Evolutionary conservation across 2,329 filamentous ascomycete genomes (phyloP), one percentile per base, ranked within the genome.

Genomic region (Aspergillus fructus): DNA sequence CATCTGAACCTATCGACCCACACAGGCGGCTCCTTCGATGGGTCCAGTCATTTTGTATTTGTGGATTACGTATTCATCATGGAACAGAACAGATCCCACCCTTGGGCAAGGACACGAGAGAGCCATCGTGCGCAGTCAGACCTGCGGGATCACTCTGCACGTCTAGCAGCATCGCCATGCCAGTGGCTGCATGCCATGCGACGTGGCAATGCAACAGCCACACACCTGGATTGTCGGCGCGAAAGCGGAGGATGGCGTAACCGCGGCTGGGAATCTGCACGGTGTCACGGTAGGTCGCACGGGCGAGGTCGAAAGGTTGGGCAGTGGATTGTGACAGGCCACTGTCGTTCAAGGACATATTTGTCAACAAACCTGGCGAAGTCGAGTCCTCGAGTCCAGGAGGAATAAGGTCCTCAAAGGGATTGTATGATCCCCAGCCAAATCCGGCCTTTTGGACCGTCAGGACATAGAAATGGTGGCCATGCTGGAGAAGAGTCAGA

Each of bases 221-320:
- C 2, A 80, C 69, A 8, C 75, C 80, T 3, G 80, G 80, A 56
- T 85, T 85, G 63, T 84, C 78, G 4, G 81, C 79, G 15, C 71
- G 70, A 70, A 85, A 85, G 2, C 83, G 75, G 4, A 86, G 70
- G 2, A 85, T 81, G 21, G 82, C 76, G 64, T 85, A 79, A 2
- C 82, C 81, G 21, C 82, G 78, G 4, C 82, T 82, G 0, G 75
- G 73, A 3, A 85, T 80, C 60, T 83, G 77, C 11, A 85, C 68
- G 0, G 79, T 83, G 60, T 86, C 84, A 45, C 83, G 73, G 3
- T 81, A 74, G 74, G 80, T 82, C 3, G 69, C 70, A 4, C 56
- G 63, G 12, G 67, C 62, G 13, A 68, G 59, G 40, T 73, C 23
- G 2, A 24, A 24, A 24, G 23, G 23, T 24, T 24, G 23, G 7